Base-by-base conservation (phyloP, 805 yeast genomes). In the Candida nonsorbophila region DNA sequence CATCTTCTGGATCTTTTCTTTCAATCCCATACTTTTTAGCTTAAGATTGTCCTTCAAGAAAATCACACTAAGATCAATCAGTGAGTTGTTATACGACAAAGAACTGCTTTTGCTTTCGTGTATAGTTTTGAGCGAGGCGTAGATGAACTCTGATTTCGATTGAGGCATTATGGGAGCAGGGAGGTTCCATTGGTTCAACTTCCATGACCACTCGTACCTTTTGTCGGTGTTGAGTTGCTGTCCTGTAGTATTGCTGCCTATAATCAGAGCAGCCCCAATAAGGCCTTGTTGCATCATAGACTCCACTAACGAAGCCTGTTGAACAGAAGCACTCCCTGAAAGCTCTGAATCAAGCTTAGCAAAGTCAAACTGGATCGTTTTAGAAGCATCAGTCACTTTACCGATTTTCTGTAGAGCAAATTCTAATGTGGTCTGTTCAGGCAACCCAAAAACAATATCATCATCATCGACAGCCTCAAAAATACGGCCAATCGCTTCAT, bases 101-200 rank as follows among this genome's bases (percentile, higher is more conserved):
- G n/a, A n/a, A n/a, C n/a, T n/a, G n/a, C n/a, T n/a, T n/a, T n/a
- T n/a, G n/a, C n/a, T n/a, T n/a, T n/a, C n/a, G n/a, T n/a, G n/a
- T 4, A 75, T 42, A 4, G 49, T 47, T 39, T 73, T 78, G 36
- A 82, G 55, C 1, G 74, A 47, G 4, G 62, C 58, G 45, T 80
- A 85, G 2, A 79, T 52, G 2, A 63, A 55, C 24, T 69, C 70
- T 25, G 72, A 63, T 22, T 64, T 71, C 1, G 60, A 51, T 0
- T 30, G 28, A 0, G 69, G 47, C 0, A 34, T 39, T 3, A 45
- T 48, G 1, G 78, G 65, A 0, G 48, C 37, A 0, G 94, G 84
- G 1, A 83, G 36, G 30, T 80, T 81, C 97, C 97, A 88, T 28
- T 74, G 72, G 24, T 69, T 72, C 22, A 88, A 53, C 45, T 82